Evolutionary conservation across 208 protist genomes (phyloP), one percentile per base, ranked within the genome.

Genomic region (Leishmania braziliensis): DNA sequence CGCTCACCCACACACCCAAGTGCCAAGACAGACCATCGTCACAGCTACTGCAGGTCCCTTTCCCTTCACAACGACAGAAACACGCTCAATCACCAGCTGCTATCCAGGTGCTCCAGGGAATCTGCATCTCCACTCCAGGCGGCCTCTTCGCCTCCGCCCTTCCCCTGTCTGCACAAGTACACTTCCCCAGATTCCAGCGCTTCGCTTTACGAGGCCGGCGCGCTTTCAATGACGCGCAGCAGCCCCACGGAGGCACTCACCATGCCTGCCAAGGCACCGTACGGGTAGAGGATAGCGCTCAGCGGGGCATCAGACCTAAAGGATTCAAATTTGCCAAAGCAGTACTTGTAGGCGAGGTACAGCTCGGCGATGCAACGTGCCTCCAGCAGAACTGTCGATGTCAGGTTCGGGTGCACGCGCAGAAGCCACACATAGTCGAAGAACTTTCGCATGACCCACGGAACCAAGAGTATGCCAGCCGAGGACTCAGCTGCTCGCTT

Each of bases 341-440:
- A 95, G 84, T 96, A 97, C 84, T 92, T 93, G 75, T 90, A 94
- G 20, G 94, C 77, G 58, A 97, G 87, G 78, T 89, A 96, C 1
- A 95, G 73, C 88, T 97, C 92, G 26, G 88, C 86, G 73, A 95
- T 73, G 79, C 93, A 97, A 79, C 92, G 91, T n/a, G 89, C 75
- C 80, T 97, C 86, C 63, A 97, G 79, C 68, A 95, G 82, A 75
- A 97, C 68, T 39, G 92, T 95, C 14, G 88, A 86, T 16, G 83
- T 89, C 79, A 86, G 88, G 80, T 97, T 97, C 8, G 89, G 85
- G 80, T 97, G 94, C 60, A 88, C 84, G 48, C 91, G 85, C 60
- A 96, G 77, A 58, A 97, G 79, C 92, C 92, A 96, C 16, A 96
- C 66, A 74, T 95, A 95, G 79, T 96, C 92, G 72, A 95, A 96